Base-by-base conservation (phyloP, 306 rosid species). In the Vigna reflexopilosa region DNA sequence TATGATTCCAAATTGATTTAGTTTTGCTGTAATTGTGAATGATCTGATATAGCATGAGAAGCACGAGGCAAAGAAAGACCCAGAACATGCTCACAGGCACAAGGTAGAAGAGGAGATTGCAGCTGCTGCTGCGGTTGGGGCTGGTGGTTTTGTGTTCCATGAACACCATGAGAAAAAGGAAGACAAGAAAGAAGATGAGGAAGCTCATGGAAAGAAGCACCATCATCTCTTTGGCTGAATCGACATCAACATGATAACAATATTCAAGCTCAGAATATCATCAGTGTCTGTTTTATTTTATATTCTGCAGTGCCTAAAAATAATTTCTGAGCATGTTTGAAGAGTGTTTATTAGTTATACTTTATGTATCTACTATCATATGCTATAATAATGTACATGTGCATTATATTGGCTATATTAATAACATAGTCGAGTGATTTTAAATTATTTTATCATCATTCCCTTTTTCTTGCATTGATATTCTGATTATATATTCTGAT, bases 141-240 rank as follows among this genome's bases (percentile, higher is more conserved):
- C 88, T 0, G 97, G 91, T 14, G 94, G 97, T 13, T 90, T 50
- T 55, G 93, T 81, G 63, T 86, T 90, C 82, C 97, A 93, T 50
- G 97, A 93, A 84, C 91, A 83, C 14, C 94, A 88, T 54, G 92
- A 89, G 42, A 93, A 89, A 82, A 85, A 89, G 77, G 91, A 90
- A 70, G 44, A 88, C 5, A 79, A 88, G 83, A 66, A 89, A 42
- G 85, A 92, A 78, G 91, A 89, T 20, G 88, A 85, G 34, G 91
- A 90, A 75, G 79, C 87, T 70, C 91, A 86, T 16, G 93, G 88
- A 73, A 91, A 89, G 83, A 87, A 88, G 76, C 88, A 92, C 19
- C 94, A 84, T 79, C 97, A 93, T 74, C 88, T 86, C 36, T 85
- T 89, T 28, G 85, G 87, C 26, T 84, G 50, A 76, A 45, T 11